Conservation (phyloP, 495 filamentous ascomycete species). For the Cercophora samala region DNA sequence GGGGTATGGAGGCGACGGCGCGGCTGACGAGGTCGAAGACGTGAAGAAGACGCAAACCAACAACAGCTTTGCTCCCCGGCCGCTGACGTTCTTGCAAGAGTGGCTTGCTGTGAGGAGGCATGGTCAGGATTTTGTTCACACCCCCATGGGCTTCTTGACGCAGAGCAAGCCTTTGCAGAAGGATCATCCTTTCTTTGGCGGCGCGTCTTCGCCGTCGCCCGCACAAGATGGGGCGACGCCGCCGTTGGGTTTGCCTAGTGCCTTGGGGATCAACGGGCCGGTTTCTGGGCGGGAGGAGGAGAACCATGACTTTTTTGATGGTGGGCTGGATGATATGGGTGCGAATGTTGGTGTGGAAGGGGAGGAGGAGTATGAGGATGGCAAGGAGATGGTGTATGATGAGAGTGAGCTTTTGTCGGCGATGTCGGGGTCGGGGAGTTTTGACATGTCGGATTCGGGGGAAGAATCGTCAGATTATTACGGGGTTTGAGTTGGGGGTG, state of each 20-base stretch:
- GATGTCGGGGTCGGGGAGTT: not conserved
- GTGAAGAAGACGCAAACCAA: not conserved
- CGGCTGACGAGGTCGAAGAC: not conserved
- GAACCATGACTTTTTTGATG: not conserved
- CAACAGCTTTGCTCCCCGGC: conserved; percentile 15
- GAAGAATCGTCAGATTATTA: not conserved
- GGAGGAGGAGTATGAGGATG: conserved; percentile 22
- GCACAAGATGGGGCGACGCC: not conserved
- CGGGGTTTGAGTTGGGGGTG: not conserved
- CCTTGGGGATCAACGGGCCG: not conserved
- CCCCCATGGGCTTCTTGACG: conserved; percentile 53
- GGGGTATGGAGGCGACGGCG: not conserved
- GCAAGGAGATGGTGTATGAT: conserved; percentile 23
- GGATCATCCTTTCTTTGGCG: conserved; percentile 46
- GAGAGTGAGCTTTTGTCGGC: not conserved
- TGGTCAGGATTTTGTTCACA: conserved; percentile 52
- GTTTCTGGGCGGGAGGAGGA: conserved; percentile 19
- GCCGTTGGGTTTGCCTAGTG: not conserved
- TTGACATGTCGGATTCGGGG: not conserved
- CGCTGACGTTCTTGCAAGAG: conserved; percentile 46
- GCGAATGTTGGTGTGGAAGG: conserved; percentile 17
- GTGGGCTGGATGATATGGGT: conserved; percentile 19
- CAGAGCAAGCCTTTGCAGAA: conserved; percentile 44
- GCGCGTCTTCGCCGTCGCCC: not conserved
- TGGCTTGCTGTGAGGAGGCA: conserved; percentile 49